These are phyloP conservation scores for Macaranga tanarius DNA, from an alignment of 441 rosid genomes.

Conservation along the genomic window DNA sequence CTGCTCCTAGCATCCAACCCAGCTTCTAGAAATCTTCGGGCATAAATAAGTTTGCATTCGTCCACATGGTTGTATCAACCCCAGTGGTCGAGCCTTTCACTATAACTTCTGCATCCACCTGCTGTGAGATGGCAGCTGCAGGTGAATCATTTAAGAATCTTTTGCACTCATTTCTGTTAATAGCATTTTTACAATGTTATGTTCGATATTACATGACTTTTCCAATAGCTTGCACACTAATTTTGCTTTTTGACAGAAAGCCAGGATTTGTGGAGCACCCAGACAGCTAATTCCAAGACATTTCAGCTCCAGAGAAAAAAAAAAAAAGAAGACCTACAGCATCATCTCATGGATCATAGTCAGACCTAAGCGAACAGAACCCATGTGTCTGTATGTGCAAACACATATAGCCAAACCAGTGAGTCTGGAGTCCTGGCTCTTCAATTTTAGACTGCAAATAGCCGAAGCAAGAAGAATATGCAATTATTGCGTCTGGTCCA, in stretches of 20 bases:
- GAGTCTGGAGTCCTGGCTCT: neutral
- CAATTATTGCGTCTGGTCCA: neutral
- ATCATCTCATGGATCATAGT: neutral
- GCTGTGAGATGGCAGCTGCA: neutral
- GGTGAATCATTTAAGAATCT: neutral
- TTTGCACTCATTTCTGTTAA: neutral
- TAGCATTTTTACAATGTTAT: no score
- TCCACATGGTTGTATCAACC: neutral
- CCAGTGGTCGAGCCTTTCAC: neutral
- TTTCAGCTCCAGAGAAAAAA: neutral
- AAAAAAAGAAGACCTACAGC: neutral
- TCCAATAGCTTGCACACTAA: no score
- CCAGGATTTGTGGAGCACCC: neutral
- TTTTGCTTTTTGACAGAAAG: no score
- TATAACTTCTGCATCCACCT: neutral
- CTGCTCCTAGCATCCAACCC: neutral
- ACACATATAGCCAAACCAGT: neutral
- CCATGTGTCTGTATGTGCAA: no score
- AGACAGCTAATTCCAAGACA: neutral
- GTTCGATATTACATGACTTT: no score
- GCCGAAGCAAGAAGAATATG: neutral
- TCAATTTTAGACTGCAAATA: neutral
- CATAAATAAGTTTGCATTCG: neutral
- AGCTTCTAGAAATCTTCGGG: neutral
- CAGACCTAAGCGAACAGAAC: neutral